A percentile compares a stretch with the other conserved stretches of the same genome.
phyloP scores from a whole-genome alignment of 2,329 filamentous ascomycete genomes.

The Pezicula carpinea region DNA sequence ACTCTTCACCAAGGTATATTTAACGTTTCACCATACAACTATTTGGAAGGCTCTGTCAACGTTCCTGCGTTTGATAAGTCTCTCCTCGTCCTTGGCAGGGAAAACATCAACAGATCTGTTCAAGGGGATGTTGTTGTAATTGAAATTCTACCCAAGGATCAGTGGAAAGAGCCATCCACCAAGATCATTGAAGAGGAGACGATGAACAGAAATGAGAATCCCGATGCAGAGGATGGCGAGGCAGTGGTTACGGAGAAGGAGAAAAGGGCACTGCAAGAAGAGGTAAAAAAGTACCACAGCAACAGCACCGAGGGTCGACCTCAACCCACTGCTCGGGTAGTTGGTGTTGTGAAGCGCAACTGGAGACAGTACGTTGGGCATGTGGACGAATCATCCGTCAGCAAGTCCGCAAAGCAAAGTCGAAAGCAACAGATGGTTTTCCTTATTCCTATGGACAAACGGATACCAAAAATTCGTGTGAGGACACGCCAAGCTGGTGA shows the following conservation, averaged over 20 bases:
- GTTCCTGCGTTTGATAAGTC: constrained; percentile 87
- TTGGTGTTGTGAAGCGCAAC: constrained; percentile 90
- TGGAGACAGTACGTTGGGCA: constrained; percentile 98
- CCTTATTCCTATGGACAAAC: constrained; percentile 95
- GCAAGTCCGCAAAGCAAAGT: constrained; percentile 67
- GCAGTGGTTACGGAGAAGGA: constrained; percentile 87
- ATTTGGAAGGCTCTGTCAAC: constrained; percentile 87
- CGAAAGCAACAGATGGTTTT: constrained; percentile 90
- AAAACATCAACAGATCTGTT: constrained; percentile 93
- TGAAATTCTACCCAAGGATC: constrained; percentile 86
- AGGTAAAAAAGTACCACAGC: constrained; percentile 80
- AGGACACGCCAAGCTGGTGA: constrained; percentile 87
- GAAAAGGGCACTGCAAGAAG: constrained; percentile 80
- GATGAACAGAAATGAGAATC: constrained; percentile 88
- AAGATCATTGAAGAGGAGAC: constrained; percentile 95
- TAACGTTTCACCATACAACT: constrained; percentile 97
- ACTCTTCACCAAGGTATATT: constrained; percentile 92
- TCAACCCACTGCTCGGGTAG: constrained; percentile 87
- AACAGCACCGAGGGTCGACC: constrained; percentile 70
- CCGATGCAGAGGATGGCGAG: constrained; percentile 72
- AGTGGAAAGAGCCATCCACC: constrained; percentile 94
- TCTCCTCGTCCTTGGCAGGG: constrained; percentile 81
- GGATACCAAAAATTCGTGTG: constrained; percentile 91
- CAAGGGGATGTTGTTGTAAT: constrained; percentile 91
- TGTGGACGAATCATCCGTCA: constrained; percentile 81